These are phyloP conservation scores for Boletus tylopilopsis DNA, from an alignment of 768 basidiomycete genomes.

Conservation along the genomic window DNA sequence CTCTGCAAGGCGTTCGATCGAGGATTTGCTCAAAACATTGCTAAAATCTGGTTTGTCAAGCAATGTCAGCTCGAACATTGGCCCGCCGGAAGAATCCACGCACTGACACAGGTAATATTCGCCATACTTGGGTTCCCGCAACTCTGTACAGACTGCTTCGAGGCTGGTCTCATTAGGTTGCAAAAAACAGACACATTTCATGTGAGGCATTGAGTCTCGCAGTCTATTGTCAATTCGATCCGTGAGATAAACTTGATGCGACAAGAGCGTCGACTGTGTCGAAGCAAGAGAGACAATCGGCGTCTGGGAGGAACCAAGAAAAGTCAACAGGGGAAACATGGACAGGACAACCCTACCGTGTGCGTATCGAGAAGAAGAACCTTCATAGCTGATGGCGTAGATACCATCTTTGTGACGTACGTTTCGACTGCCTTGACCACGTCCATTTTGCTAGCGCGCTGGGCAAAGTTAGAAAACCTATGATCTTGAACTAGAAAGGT, in stretches of 20 bases:
- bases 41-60: constrained; percentile 72
- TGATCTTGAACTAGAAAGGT: neutral
- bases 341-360: constrained; percentile 57
- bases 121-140: constrained; percentile 90
- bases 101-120: constrained; percentile 99
- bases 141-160: constrained; percentile 76
- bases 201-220: constrained; percentile 89
- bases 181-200: constrained; percentile 96
- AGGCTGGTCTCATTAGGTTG: constrained; percentile 80
- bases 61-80: constrained; percentile 15
- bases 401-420: constrained; percentile 87
- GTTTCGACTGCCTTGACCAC: constrained; percentile 92
- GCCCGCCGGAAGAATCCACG: constrained; percentile 49
- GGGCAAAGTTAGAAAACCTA: neutral
- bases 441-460: constrained; percentile 59
- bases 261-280: constrained; percentile 88
- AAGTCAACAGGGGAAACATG: neutral
- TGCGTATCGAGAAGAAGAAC: constrained; percentile 92
- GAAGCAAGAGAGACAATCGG: constrained; percentile 93
- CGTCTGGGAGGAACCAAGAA: constrained; percentile 51
- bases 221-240: constrained; percentile 95
- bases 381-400: constrained; percentile 87
- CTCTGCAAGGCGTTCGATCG: constrained; percentile 90
- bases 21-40: constrained; percentile 83
- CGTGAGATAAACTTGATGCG: constrained; percentile 96